phyloP scores from a whole-genome alignment of 176 grass and related monocot genomes.

The Leersia perrieri region DNA sequence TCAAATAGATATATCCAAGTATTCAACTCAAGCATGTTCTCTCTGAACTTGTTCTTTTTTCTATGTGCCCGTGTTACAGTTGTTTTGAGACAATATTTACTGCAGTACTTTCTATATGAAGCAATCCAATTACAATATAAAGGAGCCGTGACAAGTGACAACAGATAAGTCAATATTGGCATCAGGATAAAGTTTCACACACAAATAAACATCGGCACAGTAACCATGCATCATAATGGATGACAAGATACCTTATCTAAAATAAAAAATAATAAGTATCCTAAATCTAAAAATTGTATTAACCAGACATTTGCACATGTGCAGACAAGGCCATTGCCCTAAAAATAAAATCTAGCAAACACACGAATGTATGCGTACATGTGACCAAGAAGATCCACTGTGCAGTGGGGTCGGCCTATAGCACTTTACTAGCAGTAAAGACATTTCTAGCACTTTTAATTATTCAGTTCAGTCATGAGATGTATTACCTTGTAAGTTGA shows the following conservation, averaged over 20 bases:
- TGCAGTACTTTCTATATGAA: neutral
- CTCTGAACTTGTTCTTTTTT: neutral
- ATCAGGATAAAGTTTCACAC: neutral
- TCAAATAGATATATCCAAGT: too few relatives aligned
- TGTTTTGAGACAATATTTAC: neutral
- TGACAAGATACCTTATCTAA: neutral
- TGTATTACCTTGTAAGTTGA: slow-evolving; percentile 67
- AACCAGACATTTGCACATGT: neutral
- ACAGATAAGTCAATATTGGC: neutral
- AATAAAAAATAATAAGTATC: neutral
- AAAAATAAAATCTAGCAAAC: neutral
- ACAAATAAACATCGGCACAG: neutral
- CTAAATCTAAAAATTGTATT: neutral
- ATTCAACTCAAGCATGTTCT: too few relatives aligned
- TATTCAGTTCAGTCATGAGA: neutral
- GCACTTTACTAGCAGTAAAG: neutral
- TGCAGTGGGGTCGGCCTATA: neutral
- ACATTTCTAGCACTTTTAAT: neutral
- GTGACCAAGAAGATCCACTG: neutral
- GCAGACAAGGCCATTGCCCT: neutral
- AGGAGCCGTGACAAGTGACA: neutral
- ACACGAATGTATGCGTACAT: neutral
- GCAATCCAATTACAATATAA: neutral
- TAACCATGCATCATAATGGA: neutral
- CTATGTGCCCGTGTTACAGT: neutral